Evolutionary conservation across 805 yeast genomes (phyloP), one percentile per base, ranked within the genome.

Genomic region (Sugiyamaella qingdaonensis): DNA sequence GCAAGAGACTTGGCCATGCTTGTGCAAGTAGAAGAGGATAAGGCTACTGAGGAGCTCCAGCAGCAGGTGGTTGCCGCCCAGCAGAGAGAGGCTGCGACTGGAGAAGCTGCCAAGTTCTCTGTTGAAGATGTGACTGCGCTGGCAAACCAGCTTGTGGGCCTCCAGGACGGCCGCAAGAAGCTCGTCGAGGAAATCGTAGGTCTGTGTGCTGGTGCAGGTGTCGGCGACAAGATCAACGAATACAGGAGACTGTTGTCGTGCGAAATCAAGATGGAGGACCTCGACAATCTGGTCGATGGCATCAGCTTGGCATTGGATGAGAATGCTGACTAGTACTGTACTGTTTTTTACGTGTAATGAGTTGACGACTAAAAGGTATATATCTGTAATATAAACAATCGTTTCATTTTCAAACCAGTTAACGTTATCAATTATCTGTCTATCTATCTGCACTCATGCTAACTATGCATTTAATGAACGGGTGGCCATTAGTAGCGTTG

Each of bases 211-310:
- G 68, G 76, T 37, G 72, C 78, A 0, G 74, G 74, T 18, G 76
- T 67, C 47, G 73, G 78, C 11, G 73, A 72, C 31, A 85, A 83
- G 66, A 84, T 88, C 80, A 78, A 81, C 62, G 89, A 88, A 65
- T 86, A 92, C 72, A 77, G 95, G 58, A 82, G 82, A 62, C 74
- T 92, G 56, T 84, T 94, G 42, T 80, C 92, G 21, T 86, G 95
- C 65, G 95, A 88, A 1, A 76, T 89, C 51, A 80, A 83, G 48
- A 77, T 84, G 18, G 95, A 88, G 55, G 94, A 86, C 55, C 84
- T 92, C 54, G 88, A 85, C 59, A 85, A 87, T 31, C 75, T 89
- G 54, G 74, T 92, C 48, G 92, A 87, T 59, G 97, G 92, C 18
- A 86, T 92, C 42, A 89, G 73, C 48, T 68, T 70, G 53, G 77